phyloP scores from a whole-genome alignment of 1,284 basidiomycete species.

The Pseudozyma flocculosa region DNA sequence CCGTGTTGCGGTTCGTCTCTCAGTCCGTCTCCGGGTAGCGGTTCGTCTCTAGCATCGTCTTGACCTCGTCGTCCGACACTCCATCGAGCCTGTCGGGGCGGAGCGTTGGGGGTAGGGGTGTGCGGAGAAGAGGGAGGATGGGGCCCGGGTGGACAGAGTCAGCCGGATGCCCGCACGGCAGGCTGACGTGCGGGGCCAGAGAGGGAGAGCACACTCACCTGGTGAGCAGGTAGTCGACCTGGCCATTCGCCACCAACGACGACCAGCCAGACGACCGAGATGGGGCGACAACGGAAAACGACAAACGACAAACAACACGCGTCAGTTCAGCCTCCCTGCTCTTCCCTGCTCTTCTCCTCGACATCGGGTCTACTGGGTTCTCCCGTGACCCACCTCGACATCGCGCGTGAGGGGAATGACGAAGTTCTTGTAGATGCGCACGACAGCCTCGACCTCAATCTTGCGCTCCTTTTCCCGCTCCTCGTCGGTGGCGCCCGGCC shows the following conservation, averaged over 20 bases:
- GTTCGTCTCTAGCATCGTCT: slow-evolving; percentile 13
- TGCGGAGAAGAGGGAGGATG: background rate
- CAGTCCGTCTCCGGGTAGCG: background rate
- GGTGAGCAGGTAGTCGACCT: slow-evolving; percentile 30
- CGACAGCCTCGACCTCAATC: slow-evolving; percentile 89
- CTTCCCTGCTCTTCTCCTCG: background rate
- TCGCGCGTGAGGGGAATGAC: slow-evolving; percentile 97
- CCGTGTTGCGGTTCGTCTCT: too few species aligned
- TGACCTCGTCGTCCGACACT: slow-evolving; percentile 9
- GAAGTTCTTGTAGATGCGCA: slow-evolving; percentile 86
- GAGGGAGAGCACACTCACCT: too few species aligned
- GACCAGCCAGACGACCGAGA: too few species aligned
- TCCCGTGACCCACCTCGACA: slow-evolving; percentile 87
- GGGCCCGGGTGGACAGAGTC: too few species aligned
- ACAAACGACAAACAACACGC: too few species aligned
- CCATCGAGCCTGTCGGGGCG: slow-evolving; percentile 9
- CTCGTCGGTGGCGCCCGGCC: slow-evolving; percentile 17
- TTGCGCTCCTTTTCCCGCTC: slow-evolving; percentile 61
- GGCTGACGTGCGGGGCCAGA: too few species aligned
- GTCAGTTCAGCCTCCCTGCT: background rate
- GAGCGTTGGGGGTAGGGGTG: background rate
- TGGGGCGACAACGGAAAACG: too few species aligned
- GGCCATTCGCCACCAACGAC: too few species aligned
- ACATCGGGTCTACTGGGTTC: background rate
- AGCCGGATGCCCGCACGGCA: too few species aligned